Conservation (phyloP, 805 yeast species). For the Metschnikowia peoriensis region DNA sequence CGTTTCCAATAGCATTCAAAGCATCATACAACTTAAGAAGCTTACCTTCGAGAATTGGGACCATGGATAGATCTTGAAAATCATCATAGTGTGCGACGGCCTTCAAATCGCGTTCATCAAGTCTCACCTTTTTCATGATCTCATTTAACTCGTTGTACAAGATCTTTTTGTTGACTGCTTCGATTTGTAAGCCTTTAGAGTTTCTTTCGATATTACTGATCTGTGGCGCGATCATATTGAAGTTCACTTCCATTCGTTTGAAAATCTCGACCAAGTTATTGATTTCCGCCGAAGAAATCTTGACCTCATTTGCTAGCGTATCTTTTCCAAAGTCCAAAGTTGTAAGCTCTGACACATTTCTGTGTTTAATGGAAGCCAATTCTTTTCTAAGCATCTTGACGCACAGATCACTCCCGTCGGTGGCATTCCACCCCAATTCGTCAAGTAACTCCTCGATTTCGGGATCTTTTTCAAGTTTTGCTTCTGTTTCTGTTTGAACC, state of each 20-base stretch:
- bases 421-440: constrained; percentile 72
- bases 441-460: constrained; percentile 67
- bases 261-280: constrained; percentile 37
- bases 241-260: constrained; percentile 40
- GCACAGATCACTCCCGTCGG: constrained; percentile 60
- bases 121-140: constrained; percentile 67
- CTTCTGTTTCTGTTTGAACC: constrained; percentile 1
- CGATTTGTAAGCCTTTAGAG: constrained; percentile 80
- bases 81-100: constrained; percentile 48
- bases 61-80: constrained; percentile 43
- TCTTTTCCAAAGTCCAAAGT: constrained; percentile 35
- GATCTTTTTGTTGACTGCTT: constrained; percentile 75
- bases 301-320: constrained; percentile 32
- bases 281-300: constrained; percentile 33
- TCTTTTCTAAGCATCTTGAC: constrained; percentile 58
- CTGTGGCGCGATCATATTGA: constrained; percentile 53
- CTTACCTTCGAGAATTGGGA: constrained; percentile 51
- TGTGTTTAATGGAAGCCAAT: constrained; percentile 59
- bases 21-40: constrained; percentile 62
- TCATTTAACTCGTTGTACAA: constrained; percentile 67
- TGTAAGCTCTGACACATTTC: constrained; percentile 51
- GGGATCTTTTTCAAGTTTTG: constrained; percentile 32
- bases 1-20: constrained; percentile 55
- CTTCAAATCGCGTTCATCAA: constrained; percentile 54
- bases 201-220: constrained; percentile 69